These are phyloP conservation scores for Ceratobasidium sp. DNA, from an alignment of 1,284 basidiomycete genomes.

Conservation along the genomic window DNA sequence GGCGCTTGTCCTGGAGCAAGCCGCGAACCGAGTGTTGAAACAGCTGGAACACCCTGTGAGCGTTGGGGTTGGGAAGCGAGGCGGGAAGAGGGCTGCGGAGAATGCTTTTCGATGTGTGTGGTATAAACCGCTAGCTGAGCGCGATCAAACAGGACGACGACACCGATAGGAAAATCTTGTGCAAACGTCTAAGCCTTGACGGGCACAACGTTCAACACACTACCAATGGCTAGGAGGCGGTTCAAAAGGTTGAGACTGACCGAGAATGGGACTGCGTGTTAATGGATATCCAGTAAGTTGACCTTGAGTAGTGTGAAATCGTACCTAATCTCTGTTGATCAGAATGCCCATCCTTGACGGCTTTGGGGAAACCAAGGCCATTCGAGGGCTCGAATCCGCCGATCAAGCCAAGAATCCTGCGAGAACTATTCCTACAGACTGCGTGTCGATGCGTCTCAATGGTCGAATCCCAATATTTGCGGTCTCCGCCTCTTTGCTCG, in stretches of 20 bases:
- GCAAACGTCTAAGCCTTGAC: constrained; percentile 75
- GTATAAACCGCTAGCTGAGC: constrained; percentile 1
- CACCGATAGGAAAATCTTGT: constrained; percentile 81
- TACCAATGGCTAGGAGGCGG: constrained; percentile 82
- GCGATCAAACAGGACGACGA: constrained; percentile 70
- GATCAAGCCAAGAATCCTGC: not conserved
- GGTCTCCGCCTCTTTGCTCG: constrained; percentile 81
- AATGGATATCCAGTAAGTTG: constrained; percentile 85
- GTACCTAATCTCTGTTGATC: constrained; percentile 26
- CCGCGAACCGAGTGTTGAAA: constrained; percentile 18
- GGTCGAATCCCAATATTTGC: constrained; percentile 85
- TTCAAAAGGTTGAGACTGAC: constrained; percentile 73
- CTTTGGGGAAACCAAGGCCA: constrained; percentile 76
- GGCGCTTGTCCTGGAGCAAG: constrained; percentile 34
- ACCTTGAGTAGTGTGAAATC: not conserved
- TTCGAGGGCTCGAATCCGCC: constrained; percentile 69
- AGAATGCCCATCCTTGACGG: constrained; percentile 90
- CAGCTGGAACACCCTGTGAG: constrained; percentile 26
- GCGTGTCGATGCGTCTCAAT: constrained; percentile 68
- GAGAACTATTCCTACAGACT: constrained; percentile 37
- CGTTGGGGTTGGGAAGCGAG: constrained; percentile 20
- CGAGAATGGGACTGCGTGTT: constrained; percentile 79
- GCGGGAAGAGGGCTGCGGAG: constrained; percentile 13
- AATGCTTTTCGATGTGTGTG: too few species aligned
- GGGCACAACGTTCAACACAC: constrained; percentile 77